Conservation (phyloP, 257 asterid genomes). For the Vinca minor region DNA sequence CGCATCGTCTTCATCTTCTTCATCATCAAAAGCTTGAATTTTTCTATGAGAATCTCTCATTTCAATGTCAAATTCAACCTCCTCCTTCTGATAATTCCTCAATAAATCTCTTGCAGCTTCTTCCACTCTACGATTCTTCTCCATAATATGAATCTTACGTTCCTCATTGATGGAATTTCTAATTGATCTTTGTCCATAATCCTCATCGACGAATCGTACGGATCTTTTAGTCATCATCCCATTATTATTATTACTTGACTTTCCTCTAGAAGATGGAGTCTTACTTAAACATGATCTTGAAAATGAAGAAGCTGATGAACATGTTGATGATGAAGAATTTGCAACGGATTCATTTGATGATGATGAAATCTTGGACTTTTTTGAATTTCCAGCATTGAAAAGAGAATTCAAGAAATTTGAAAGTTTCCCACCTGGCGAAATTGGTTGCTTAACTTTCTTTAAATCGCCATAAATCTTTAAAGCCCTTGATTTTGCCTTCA, state of each 20-base stretch:
- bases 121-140: too few species aligned
- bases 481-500: constrained; percentile 60
- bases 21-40: too few species aligned
- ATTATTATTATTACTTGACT: constrained; percentile 42
- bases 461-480: constrained; percentile 67
- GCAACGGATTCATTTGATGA: too few species aligned
- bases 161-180: too few species aligned
- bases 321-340: constrained; percentile 39
- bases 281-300: constrained; percentile 86
- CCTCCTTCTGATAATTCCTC: constrained; percentile 39
- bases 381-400: constrained; percentile 51
- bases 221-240: constrained; percentile 73
- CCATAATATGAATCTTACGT: too few species aligned
- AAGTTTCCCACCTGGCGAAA: constrained; percentile 71
- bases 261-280: constrained; percentile 59
- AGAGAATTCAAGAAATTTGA: constrained; percentile 71
- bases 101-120: too few species aligned
- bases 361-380: constrained; percentile 37
- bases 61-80: not conserved
- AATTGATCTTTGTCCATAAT: constrained; percentile 51
- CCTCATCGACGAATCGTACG: constrained; percentile 66
- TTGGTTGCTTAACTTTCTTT: constrained; percentile 84
- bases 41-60: too few species aligned
- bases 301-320: constrained; percentile 85
- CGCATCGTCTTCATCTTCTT: constrained; percentile 41